Conservation (phyloP, 192 early-diverging fungal species). For the Coemansia brasiliensis region DNA sequence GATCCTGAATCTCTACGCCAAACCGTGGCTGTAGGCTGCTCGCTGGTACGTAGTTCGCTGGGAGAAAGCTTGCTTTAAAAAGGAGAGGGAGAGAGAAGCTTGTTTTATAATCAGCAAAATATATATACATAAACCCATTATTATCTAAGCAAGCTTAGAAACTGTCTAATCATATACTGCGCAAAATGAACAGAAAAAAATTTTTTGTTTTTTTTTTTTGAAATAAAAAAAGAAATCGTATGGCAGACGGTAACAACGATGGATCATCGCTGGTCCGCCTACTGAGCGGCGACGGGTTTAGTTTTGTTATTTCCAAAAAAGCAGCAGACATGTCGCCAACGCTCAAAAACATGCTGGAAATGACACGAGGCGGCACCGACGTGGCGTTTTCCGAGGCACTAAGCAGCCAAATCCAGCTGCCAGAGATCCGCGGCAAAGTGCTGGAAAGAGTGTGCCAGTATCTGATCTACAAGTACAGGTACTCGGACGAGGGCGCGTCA, state of each 20-base stretch:
- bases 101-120: no score
- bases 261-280: conserved; percentile 46
- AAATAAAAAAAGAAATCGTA: not conserved
- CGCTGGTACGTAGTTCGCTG: conserved; percentile 78
- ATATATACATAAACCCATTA: not conserved
- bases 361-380: conserved; percentile 58
- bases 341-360: conserved; percentile 91
- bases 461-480: conserved; percentile 84
- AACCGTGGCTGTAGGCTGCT: conserved; percentile 90
- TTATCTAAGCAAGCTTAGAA: not conserved
- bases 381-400: conserved; percentile 85
- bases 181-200: not conserved
- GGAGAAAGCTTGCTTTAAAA: conserved; percentile 75
- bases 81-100: no score
- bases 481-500: conserved; percentile 24
- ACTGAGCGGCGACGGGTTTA: conserved; percentile 85
- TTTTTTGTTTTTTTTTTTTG: not conserved
- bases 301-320: conserved; percentile 82
- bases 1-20: conserved; percentile 72
- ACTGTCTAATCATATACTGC: no score
- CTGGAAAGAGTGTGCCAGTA: conserved; percentile 95
- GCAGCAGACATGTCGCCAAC: conserved; percentile 91
- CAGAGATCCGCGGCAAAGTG: conserved; percentile 89
- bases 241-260: no score
- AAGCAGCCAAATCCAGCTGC: conserved; percentile 83